Conservation (phyloP, 805 yeast species). For the Wickerhamomyces silvicola region DNA sequence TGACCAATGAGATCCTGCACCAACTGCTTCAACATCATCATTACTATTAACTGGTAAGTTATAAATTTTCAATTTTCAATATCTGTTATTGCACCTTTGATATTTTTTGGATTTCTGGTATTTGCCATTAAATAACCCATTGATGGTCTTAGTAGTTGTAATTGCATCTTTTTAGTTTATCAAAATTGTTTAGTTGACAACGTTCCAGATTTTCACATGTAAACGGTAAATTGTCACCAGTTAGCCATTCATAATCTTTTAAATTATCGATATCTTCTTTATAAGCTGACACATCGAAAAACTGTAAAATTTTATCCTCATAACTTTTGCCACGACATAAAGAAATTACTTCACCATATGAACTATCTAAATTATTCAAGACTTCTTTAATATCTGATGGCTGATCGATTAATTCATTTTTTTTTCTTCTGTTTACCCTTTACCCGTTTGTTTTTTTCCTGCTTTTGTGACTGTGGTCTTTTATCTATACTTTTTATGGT, state of each 20-base stretch:
- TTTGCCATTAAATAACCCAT: conserved; percentile 56
- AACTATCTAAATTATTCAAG: conserved; percentile 7
- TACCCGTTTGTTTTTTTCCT: not conserved
- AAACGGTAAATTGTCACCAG: conserved; percentile 62
- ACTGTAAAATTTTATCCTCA: conserved; percentile 33
- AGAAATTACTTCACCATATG: conserved; percentile 12
- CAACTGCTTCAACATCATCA: conserved; percentile 50
- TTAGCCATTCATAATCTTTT: conserved; percentile 64
- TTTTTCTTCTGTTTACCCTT: conserved; percentile 10
- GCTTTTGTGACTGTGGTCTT: not conserved
- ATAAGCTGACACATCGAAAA: conserved; percentile 51
- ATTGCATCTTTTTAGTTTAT: conserved; percentile 26
- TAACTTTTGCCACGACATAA: conserved; percentile 17
- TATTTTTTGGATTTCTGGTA: conserved; percentile 37
- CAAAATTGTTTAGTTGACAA: conserved; percentile 20
- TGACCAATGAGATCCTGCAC: conserved; percentile 77
- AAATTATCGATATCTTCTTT: conserved; percentile 52
- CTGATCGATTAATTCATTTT: conserved; percentile 9
- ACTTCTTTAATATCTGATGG: conserved; percentile 15
- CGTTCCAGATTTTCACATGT: conserved; percentile 51
- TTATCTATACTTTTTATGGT: not conserved
- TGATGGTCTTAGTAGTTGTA: conserved; percentile 49
- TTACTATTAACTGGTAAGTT: conserved; percentile 63
- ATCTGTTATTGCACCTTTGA: conserved; percentile 40
- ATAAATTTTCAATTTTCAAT: conserved; percentile 40